phyloP scores from a whole-genome alignment of 148 eudicot species.

The Fagopyrum tataricum region DNA sequence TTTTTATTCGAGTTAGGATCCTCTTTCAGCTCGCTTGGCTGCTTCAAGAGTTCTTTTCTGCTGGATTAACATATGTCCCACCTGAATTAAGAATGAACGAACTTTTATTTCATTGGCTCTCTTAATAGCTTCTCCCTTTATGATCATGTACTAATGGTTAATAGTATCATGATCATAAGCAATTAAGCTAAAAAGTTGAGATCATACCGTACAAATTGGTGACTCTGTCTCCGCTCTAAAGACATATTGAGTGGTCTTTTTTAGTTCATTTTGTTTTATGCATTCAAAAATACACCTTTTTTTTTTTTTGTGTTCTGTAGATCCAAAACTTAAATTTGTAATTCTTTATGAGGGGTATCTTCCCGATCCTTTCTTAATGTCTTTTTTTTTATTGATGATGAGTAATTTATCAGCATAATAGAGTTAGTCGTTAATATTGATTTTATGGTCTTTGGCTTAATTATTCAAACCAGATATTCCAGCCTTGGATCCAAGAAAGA shows the following conservation, averaged over 20 bases:
- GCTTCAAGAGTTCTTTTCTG: neutral
- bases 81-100: too few relatives aligned
- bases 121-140: neutral
- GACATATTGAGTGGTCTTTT: neutral
- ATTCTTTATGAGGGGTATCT: neutral
- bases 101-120: too few relatives aligned
- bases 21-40: neutral
- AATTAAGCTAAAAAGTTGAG: neutral
- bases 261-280: neutral
- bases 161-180: neutral
- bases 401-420: neutral
- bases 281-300: neutral
- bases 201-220: neutral
- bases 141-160: neutral
- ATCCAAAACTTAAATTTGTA: neutral
- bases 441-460: neutral
- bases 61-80: neutral
- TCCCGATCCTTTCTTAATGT: neutral
- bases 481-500: constrained; percentile 70
- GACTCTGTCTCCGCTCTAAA: neutral
- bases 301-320: neutral
- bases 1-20: neutral
- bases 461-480: constrained; percentile 43
- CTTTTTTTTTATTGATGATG: neutral
- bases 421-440: neutral